A percentile compares a stretch with the other conserved stretches of the same genome.
phyloP scores from a whole-genome alignment of 306 rosid species.

The Trichosanthes truncata region DNA sequence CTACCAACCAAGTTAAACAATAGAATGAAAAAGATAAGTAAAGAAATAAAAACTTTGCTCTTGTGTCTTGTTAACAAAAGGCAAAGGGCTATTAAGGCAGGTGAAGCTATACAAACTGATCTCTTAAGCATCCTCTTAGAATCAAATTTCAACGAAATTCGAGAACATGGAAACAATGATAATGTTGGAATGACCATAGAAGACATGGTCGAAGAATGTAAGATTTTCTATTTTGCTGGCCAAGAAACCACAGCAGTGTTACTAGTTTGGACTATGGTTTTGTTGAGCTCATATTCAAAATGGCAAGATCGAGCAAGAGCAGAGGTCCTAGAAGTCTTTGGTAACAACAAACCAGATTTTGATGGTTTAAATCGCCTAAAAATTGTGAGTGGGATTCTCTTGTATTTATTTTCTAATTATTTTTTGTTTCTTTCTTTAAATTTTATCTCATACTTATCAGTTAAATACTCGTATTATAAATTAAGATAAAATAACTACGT shows the following conservation, averaged over 20 bases:
- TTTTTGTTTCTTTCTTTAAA: neutral
- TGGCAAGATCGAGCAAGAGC: slow-evolving; percentile 53
- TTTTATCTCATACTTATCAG: neutral
- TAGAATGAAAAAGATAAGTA: slow-evolving; percentile 20
- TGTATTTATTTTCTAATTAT: too few relatives aligned
- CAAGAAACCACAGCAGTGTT: slow-evolving; percentile 39
- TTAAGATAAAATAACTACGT: too few relatives aligned
- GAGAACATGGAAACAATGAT: slow-evolving; percentile 20
- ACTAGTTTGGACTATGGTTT: slow-evolving; percentile 35
- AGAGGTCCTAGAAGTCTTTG: slow-evolving; percentile 35
- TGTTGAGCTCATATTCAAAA: slow-evolving; percentile 18
- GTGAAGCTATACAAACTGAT: slow-evolving; percentile 19
- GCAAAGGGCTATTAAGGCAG: slow-evolving; percentile 20
- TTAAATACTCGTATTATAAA: too few relatives aligned
- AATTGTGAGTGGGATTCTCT: slow-evolving; percentile 13
- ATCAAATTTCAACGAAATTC: slow-evolving; percentile 32
- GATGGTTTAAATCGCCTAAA: slow-evolving; percentile 29
- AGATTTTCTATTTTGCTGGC: slow-evolving; percentile 35
- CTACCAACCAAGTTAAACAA: slow-evolving; percentile 20
- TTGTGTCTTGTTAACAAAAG: slow-evolving; percentile 17
- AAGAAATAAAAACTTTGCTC: slow-evolving; percentile 10
- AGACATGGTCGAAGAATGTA: slow-evolving; percentile 42
- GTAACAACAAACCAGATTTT: slow-evolving; percentile 19
- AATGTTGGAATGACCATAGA: slow-evolving; percentile 24
- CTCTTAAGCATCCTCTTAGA: slow-evolving; percentile 30